Conservation (phyloP, 345 rosid species). For the rapeseed (Brassica napus) region DNA sequence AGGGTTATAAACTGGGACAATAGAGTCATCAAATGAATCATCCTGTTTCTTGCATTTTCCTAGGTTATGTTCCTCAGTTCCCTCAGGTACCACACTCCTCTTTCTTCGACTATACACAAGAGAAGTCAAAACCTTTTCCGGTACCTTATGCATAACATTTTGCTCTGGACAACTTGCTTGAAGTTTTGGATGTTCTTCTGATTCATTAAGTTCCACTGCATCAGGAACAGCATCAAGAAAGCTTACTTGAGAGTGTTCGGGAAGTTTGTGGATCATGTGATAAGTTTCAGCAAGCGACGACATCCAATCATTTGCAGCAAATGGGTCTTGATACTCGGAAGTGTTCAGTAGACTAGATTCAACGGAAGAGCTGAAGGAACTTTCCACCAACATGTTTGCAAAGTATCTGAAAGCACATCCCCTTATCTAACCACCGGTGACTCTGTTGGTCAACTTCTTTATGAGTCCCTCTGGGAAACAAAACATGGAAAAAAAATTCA, state of each 20-base stretch:
- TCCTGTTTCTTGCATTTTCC: constrained; percentile 7
- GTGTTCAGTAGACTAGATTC: constrained; percentile 43
- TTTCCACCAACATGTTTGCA: constrained; percentile 46
- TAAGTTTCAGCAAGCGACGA: constrained; percentile 39
- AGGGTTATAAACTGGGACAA: constrained; percentile 18
- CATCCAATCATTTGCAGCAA: constrained; percentile 42
- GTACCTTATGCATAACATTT: constrained; percentile 46
- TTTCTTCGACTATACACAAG: constrained; percentile 70
- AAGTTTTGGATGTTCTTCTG: constrained; percentile 38
- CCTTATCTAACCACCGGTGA: constrained; percentile 26
- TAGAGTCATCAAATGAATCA: constrained; percentile 28
- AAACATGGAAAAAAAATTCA: constrained; percentile 28
- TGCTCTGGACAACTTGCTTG: constrained; percentile 41
- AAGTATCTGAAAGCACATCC: constrained; percentile 37
- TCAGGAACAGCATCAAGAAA: constrained; percentile 43
- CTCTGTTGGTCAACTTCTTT: constrained; percentile 25
- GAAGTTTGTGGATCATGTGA: constrained; percentile 59
- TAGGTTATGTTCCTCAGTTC: constrained; percentile 9
- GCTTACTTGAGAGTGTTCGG: constrained; percentile 41
- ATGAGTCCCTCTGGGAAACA: constrained; percentile 18
- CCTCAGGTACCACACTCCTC: constrained; percentile 33
- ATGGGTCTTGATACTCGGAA: constrained; percentile 42
- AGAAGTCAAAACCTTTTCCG: constrained; percentile 41
- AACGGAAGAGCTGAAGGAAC: constrained; percentile 45
- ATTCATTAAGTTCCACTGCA: constrained; percentile 40